phyloP scores from a whole-genome alignment of 1,284 basidiomycete species.

The Austroboletus niveus region DNA sequence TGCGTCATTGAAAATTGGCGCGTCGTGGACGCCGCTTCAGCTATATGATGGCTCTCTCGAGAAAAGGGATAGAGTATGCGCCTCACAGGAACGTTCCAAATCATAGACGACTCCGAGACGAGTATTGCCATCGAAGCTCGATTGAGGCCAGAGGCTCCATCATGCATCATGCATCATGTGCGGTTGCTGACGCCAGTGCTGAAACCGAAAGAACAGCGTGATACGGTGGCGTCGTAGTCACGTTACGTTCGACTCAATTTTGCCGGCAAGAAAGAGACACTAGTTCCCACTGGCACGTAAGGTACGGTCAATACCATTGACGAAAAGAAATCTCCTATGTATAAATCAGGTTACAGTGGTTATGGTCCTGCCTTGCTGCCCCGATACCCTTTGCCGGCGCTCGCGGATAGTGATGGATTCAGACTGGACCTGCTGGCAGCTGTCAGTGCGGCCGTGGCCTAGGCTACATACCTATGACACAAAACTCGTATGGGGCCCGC shows the following conservation, averaged over 20 bases:
- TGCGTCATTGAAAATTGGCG: background rate
- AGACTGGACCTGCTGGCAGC: no score
- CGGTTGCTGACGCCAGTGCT: background rate
- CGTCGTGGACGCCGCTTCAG: background rate
- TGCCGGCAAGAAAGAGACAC: background rate
- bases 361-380: no score
- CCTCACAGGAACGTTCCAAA: background rate
- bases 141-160: conserved; percentile 11
- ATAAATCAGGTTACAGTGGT: no score
- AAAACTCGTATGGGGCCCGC: no score
- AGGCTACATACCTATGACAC: no score
- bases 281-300: no score
- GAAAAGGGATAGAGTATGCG: background rate
- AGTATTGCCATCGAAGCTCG: conserved; percentile 8
- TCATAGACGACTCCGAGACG: background rate
- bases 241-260: background rate
- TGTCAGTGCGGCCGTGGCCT: no score
- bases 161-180: no score
- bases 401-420: no score
- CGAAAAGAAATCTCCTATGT: no score
- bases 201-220: conserved; percentile 11
- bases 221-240: conserved; percentile 6
- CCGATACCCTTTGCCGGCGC: no score
- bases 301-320: no score
- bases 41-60: background rate